These are phyloP conservation scores for Hyaloscypha bicolor DNA, from an alignment of 495 filamentous ascomycete genomes.

Conservation along the genomic window DNA sequence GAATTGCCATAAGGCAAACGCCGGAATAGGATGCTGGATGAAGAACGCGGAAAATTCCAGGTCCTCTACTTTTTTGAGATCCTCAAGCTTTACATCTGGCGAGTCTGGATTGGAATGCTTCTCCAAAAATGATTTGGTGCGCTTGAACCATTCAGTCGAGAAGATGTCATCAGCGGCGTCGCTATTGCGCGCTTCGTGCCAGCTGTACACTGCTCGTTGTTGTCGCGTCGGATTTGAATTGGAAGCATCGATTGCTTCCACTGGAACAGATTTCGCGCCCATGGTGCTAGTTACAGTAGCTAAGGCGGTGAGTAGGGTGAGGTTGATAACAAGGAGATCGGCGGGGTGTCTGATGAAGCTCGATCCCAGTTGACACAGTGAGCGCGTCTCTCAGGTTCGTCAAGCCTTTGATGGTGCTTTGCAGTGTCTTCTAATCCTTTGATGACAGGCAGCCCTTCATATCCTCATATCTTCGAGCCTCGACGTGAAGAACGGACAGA, in stretches of 20 bases:
- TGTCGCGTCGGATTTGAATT: background rate
- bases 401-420: background rate
- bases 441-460: background rate
- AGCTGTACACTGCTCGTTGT: background rate
- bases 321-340: background rate
- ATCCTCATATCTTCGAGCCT: background rate
- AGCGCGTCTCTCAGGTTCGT: background rate
- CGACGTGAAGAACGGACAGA: background rate
- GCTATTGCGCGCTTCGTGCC: background rate
- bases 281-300: background rate
- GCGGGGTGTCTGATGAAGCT: background rate
- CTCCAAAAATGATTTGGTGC: background rate
- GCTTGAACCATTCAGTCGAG: conserved; percentile 1
- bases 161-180: background rate
- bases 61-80: background rate
- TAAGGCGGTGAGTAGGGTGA: background rate
- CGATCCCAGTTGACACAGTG: background rate
- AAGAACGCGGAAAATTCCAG: background rate
- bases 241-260: background rate
- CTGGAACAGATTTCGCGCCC: background rate
- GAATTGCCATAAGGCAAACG: background rate
- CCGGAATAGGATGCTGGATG: background rate
- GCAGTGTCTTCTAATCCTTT: background rate
- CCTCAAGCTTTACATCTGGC: background rate
- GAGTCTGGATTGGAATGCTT: background rate